Base-by-base conservation (phyloP, 1,139 yeast genomes). In the Ogataea hybrid region DNA sequence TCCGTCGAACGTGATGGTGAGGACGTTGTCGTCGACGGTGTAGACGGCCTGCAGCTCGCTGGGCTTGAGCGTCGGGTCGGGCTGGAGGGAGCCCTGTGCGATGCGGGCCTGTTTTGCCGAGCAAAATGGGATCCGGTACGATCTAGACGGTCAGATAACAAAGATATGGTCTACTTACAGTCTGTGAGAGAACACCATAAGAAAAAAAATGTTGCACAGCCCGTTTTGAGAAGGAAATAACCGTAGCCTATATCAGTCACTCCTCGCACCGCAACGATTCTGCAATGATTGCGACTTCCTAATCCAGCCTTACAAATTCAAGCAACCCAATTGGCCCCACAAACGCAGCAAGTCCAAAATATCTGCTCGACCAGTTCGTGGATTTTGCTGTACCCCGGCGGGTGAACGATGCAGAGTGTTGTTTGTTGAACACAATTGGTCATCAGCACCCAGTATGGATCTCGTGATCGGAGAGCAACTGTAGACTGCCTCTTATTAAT, bases 51-150 rank as follows among this genome's bases (percentile, higher is more conserved):
- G 61, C 35, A 81, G 63, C 52, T 79, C 86, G 39, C 75, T 70
- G 0, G 81, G 80, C 58, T 79, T 81, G 48, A 88, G 68, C 23
- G 84, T 81, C 1, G 96, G 95, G 58, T 88, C 97, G 0, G 95
- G 95, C 1, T 67, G 56, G 21, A 89, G 68, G 1, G 88, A 69
- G 15, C 68, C 65, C 33, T 64, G 55, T 0, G 94, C 92, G 3
- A 85, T 79, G 5, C 46, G 42, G 0, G 95, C 92, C 54, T 86
- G 94, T 29, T 64, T 57, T 2, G 56, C 58, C 5, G 70, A 68
- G 49, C 75, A 75, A 54, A 88, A 84, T 12, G 96, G 96, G 11
- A 87, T 68, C 10, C 12, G 7, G 32, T 31, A 37, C 12, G 40
- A 22, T 17, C 36, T 37, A n/a, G 20, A 5, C 10, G 16, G 32